Conservation (phyloP, 2,329 filamentous ascomycete species). For the Cladophialophora yegresii region DNA sequence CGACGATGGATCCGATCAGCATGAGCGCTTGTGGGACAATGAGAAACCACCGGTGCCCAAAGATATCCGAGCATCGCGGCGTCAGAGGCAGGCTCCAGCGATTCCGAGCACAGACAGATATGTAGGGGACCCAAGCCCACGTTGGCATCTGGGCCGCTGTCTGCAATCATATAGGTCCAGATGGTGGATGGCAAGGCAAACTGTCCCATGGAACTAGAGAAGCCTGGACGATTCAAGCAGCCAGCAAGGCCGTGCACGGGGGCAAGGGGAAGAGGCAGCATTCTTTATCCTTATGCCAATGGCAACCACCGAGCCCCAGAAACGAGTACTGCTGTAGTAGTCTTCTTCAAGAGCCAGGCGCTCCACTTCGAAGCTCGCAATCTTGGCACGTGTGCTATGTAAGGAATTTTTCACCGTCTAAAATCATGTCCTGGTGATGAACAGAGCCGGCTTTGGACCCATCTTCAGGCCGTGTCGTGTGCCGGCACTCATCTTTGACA, state of each 20-base stretch:
- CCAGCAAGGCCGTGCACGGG: neutral
- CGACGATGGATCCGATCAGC: conserved; percentile 44
- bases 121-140: conserved; percentile 39
- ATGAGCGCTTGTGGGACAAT: conserved; percentile 39
- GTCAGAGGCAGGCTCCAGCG: conserved; percentile 38
- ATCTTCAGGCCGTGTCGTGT: neutral
- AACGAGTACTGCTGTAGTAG: neutral
- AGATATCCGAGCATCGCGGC: conserved; percentile 42
- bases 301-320: conserved; percentile 1
- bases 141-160: conserved; percentile 39
- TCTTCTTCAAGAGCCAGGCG: neutral
- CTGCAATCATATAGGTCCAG: conserved; percentile 38
- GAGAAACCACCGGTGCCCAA: conserved; percentile 43
- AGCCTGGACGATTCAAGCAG: neutral
- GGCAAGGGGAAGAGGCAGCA: neutral
- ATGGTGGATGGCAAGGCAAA: conserved; percentile 14
- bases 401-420: neutral
- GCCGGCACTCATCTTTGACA: neutral
- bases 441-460: neutral
- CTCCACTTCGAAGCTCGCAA: neutral
- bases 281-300: neutral
- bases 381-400: neutral
- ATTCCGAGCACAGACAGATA: conserved; percentile 37
- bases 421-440: neutral
- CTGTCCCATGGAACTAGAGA: conserved; percentile 30